Conservation (phyloP, 805 yeast species). For the Clavispora vitiphila region DNA sequence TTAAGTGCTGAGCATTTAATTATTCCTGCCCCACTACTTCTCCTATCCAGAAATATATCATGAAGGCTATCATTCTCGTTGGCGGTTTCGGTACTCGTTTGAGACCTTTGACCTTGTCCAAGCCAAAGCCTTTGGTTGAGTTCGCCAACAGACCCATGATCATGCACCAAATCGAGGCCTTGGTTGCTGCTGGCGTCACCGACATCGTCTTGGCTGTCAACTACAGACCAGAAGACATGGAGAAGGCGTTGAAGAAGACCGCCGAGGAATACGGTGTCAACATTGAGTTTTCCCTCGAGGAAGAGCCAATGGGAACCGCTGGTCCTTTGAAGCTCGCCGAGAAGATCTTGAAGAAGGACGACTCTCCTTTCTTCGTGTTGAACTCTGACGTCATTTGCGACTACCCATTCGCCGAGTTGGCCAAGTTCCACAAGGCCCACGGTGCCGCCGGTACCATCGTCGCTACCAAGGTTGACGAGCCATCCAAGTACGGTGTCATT, state of each 20-base stretch:
- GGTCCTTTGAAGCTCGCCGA: constrained; percentile 99
- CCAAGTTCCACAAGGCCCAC: constrained; percentile 88
- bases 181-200: constrained; percentile 97
- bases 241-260: constrained; percentile 86
- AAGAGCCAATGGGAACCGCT: constrained; percentile 99
- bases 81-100: constrained; percentile 99
- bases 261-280: constrained; percentile 91
- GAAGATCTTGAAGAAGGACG: constrained; percentile 86
- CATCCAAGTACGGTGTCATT: constrained; percentile 98
- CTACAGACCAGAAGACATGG: constrained; percentile 99
- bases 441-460: constrained; percentile 98
- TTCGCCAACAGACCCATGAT: constrained; percentile 99
- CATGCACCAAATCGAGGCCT: constrained; percentile 95
- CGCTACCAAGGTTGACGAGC: constrained; percentile 99
- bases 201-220: constrained; percentile 98
- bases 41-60: constrained; percentile 37
- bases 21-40: neutral
- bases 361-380: constrained; percentile 93
- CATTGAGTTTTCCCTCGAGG: constrained; percentile 96
- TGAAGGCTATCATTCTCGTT: constrained; percentile 97
- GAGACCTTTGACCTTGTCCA: constrained; percentile 94
- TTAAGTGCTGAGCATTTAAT: constrained; percentile 1
- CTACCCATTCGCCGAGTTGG: constrained; percentile 92
- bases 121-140: constrained; percentile 96
- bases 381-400: constrained; percentile 99